phyloP scores from a whole-genome alignment of 805 yeast genomes.

The Tetrapisispora taiwanensis region DNA sequence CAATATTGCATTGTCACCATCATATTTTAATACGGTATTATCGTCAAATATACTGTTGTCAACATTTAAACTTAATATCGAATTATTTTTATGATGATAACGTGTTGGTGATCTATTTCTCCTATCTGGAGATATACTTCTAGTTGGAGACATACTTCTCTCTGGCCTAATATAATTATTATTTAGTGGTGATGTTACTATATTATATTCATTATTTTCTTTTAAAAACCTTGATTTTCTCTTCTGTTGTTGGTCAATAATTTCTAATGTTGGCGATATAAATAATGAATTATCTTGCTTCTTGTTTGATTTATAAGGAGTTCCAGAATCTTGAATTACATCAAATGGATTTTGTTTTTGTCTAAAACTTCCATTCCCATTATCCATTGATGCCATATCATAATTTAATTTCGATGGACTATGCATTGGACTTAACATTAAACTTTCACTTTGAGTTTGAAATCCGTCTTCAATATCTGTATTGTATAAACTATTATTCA shows the following conservation, averaged over 20 bases:
- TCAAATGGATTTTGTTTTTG: constrained; percentile 5
- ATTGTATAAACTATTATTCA: neutral
- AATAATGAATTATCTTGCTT: constrained; percentile 38
- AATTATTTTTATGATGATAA: constrained; percentile 33
- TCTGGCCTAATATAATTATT: constrained; percentile 14
- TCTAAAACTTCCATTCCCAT: neutral
- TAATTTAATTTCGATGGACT: neutral
- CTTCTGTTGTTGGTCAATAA: constrained; percentile 40
- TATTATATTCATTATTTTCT: neutral
- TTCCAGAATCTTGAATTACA: constrained; percentile 13
- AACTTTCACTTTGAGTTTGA: neutral
- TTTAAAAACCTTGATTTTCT: constrained; percentile 22
- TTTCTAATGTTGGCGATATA: constrained; percentile 74
- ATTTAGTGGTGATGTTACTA: neutral
- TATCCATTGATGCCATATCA: neutral
- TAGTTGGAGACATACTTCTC: constrained; percentile 25
- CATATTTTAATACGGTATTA: neutral
- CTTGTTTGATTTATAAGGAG: constrained; percentile 6
- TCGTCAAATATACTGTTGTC: neutral
- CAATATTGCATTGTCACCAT: neutral
- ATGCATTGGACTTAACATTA: neutral
- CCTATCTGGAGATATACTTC: constrained; percentile 27
- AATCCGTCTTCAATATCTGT: neutral
- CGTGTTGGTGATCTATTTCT: constrained; percentile 15
- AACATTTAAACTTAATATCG: constrained; percentile 25